Evolutionary conservation across 108 stramenopile genomes (phyloP).

Genomic region (Stephanodiscus minutulus): DNA sequence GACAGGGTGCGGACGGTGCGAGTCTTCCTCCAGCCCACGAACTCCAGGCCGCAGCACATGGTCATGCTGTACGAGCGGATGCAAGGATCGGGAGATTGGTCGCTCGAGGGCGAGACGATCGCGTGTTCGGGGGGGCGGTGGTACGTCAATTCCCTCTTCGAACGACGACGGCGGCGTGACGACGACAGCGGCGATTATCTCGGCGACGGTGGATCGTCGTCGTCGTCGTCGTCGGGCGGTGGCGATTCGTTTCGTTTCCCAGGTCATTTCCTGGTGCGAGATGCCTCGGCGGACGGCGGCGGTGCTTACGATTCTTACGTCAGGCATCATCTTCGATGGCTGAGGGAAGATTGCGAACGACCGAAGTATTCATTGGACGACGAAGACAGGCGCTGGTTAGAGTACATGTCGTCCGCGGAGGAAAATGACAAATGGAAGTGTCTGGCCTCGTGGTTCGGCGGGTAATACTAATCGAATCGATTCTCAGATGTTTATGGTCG

Average conservation of each 20-base stretch:
- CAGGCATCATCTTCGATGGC: conserved; percentile 62
- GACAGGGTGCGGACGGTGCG: conserved; percentile 47
- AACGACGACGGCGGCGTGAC: conserved; percentile 6
- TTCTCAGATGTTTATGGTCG: background rate
- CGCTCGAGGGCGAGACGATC: conserved; percentile 64
- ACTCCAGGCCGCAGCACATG: conserved; percentile 68
- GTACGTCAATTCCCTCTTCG: conserved; percentile 67
- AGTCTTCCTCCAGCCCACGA: conserved; percentile 76
- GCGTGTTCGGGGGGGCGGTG: conserved; percentile 53
- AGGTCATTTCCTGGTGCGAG: conserved; percentile 32
- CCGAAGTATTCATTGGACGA: conserved; percentile 23
- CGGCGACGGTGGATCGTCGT: too few relatives aligned
- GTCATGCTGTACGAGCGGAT: conserved; percentile 63
- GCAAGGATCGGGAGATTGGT: conserved; percentile 52
- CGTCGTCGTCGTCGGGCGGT: background rate
- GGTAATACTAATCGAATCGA: background rate
- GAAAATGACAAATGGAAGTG: conserved; percentile 14
- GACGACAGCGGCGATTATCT: background rate
- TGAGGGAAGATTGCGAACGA: conserved; percentile 43
- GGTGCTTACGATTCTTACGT: conserved; percentile 53
- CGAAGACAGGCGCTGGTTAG: conserved; percentile 49
- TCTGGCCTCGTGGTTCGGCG: conserved; percentile 12
- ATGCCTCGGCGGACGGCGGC: background rate
- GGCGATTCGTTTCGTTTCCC: conserved; percentile 24
- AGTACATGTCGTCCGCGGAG: conserved; percentile 17